Percentiles rank a stretch among this genome's conserved stretches.
Evolutionary conservation across 192 early-diverging fungal genomes (phyloP).

Genomic region (Coemansia sp.): DNA sequence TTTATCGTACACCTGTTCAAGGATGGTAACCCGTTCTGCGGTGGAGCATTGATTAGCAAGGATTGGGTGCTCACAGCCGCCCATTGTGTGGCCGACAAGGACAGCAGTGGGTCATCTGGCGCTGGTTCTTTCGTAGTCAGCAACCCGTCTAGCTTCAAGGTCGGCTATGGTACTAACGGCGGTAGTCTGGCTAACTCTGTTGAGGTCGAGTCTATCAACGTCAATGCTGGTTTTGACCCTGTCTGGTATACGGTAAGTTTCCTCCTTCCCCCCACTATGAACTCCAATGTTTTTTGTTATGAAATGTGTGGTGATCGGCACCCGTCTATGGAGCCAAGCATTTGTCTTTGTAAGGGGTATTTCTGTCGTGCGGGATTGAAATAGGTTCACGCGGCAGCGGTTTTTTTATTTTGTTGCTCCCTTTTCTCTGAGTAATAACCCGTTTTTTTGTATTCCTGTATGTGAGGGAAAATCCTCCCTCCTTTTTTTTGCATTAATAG

Average conservation of each 20-base stretch:
- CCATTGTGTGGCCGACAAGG: slow-evolving; percentile 43
- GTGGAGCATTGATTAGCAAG: slow-evolving; percentile 40
- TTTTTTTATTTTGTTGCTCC: not conserved
- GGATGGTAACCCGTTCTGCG: slow-evolving; percentile 45
- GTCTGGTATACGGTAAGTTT: slow-evolving; percentile 54
- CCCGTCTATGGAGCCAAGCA: not conserved
- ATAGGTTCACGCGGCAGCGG: not conserved
- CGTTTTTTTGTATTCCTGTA: not conserved
- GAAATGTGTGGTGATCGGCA: not conserved
- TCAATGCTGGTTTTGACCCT: slow-evolving; percentile 44
- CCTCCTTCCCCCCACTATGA: no score
- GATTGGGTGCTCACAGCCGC: slow-evolving; percentile 59
- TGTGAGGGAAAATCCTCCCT: slow-evolving; percentile 7
- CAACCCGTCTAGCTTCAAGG: slow-evolving; percentile 22
- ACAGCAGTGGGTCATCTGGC: slow-evolving; percentile 12
- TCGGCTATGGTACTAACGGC: slow-evolving; percentile 38
- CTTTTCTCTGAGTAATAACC: not conserved
- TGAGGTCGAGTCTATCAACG: slow-evolving; percentile 38
- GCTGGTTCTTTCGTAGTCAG: slow-evolving; percentile 27
- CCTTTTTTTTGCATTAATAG: not conserved
- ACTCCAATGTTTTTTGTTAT: no score
- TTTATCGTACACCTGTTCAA: slow-evolving; percentile 54
- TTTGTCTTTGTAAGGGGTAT: not conserved
- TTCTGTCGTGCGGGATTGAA: not conserved
- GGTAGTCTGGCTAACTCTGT: slow-evolving; percentile 24